These are phyloP conservation scores for Russula virescens DNA, from an alignment of 768 basidiomycete species.

Conservation along the genomic window DNA sequence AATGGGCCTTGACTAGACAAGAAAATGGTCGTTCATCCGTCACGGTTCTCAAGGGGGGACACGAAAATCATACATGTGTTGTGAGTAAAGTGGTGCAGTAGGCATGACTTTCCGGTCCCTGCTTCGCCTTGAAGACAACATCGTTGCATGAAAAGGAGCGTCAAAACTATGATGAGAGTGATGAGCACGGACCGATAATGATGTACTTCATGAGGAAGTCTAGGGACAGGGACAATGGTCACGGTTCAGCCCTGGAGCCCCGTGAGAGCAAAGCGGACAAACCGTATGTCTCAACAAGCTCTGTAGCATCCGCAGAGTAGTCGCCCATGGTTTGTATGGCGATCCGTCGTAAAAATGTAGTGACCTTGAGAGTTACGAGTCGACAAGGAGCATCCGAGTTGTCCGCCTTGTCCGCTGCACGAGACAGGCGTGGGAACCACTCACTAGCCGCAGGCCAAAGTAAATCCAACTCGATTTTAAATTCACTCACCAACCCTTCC, in stretches of 20 bases:
- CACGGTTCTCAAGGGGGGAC: neutral
- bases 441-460: too few relatives aligned
- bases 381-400: neutral
- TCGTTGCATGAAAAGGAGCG: conserved; percentile 3
- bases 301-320: conserved; percentile 79
- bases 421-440: too few relatives aligned
- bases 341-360: neutral
- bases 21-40: conserved; percentile 2
- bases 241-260: neutral
- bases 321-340: conserved; percentile 50
- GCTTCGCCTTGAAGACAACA: conserved; percentile 66
- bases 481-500: conserved; percentile 74
- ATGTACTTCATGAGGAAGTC: conserved; percentile 99
- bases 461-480: too few relatives aligned
- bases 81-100: conserved; percentile 94
- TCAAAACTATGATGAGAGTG: neutral
- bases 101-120: conserved; percentile 94
- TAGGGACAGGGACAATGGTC: conserved; percentile 30
- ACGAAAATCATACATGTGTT: conserved; percentile 69
- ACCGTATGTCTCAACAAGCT: conserved; percentile 95
- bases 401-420: neutral
- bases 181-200: conserved; percentile 65
- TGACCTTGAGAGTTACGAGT: neutral
- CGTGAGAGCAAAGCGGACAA: conserved; percentile 4
- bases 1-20: conserved; percentile 84